A percentile compares a stretch with the other conserved stretches of the same genome.
Conservation (phyloP, 495 filamentous ascomycete genomes). For the Penicillium simplicissimum region DNA sequence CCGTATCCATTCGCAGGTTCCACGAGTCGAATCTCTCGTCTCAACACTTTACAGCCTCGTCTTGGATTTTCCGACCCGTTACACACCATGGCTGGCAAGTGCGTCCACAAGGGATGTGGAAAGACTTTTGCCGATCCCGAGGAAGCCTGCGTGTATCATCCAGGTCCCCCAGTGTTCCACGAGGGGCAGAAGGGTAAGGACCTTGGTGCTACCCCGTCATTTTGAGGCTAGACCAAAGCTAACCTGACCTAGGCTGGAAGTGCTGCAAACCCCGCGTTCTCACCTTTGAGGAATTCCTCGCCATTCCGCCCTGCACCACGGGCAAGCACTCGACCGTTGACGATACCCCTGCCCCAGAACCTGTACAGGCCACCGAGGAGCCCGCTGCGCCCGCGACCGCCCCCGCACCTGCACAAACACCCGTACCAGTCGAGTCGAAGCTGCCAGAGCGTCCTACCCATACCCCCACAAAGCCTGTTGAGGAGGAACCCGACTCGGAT, state of each 20-base stretch:
- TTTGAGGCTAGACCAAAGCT: background rate
- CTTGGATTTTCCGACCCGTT: slow-evolving; percentile 1
- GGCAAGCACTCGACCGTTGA: slow-evolving; percentile 91
- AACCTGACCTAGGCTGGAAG: slow-evolving; percentile 76
- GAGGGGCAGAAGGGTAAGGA: slow-evolving; percentile 96
- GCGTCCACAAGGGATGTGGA: slow-evolving; percentile 93
- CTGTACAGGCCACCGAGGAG: slow-evolving; percentile 44
- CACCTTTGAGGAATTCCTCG: slow-evolving; percentile 98
- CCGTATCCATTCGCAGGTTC: background rate
- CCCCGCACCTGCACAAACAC: slow-evolving; percentile 25
- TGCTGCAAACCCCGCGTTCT: slow-evolving; percentile 98
- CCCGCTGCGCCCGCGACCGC: slow-evolving; percentile 8
- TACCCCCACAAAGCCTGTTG: slow-evolving; percentile 59
- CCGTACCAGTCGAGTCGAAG: slow-evolving; percentile 22
- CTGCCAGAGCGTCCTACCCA: slow-evolving; percentile 38
- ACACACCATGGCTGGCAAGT: slow-evolving; percentile 76
- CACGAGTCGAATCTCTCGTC: background rate
- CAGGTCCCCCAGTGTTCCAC: slow-evolving; percentile 92
- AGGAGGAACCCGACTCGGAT: slow-evolving; percentile 84
- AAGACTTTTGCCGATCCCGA: slow-evolving; percentile 82
- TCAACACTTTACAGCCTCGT: background rate
- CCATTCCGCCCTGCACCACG: slow-evolving; percentile 89
- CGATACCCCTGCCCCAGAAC: slow-evolving; percentile 60
- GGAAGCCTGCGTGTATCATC: slow-evolving; percentile 89
- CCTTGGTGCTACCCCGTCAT: slow-evolving; percentile 31